These are phyloP conservation scores for Hypoxylon sp. DNA, from an alignment of 2,329 filamentous ascomycete species.

Conservation along the genomic window DNA sequence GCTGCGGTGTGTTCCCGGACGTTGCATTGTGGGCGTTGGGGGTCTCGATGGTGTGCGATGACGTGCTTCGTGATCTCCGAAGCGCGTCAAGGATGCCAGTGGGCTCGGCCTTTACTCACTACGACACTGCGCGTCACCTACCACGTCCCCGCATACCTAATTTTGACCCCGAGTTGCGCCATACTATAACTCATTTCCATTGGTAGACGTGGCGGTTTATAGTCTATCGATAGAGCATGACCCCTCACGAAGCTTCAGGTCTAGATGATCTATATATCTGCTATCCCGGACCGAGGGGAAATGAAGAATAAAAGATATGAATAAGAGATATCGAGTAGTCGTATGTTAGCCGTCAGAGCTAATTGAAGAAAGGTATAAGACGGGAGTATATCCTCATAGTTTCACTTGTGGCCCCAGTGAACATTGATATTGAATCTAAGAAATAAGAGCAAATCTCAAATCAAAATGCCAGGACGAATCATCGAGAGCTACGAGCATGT, in stretches of 20 bases:
- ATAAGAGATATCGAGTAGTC: constrained; percentile 17
- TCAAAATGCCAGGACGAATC: constrained; percentile 41
- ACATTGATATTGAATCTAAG: constrained; percentile 14
- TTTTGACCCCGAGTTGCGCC: constrained; percentile 31
- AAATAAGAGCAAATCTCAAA: not conserved
- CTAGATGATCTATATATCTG: no score
- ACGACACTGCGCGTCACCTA: constrained; percentile 6
- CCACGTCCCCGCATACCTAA: constrained; percentile 27
- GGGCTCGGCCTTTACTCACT: not conserved
- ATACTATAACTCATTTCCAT: constrained; percentile 22
- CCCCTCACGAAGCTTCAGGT: constrained; percentile 33
- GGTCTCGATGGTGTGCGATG: constrained; percentile 36
- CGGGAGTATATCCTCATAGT: not conserved
- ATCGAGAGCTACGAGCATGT: constrained; percentile 44
- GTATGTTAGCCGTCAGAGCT: not conserved
- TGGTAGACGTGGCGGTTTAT: constrained; percentile 26
- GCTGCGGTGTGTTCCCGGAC: constrained; percentile 3
- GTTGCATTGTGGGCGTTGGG: constrained; percentile 24
- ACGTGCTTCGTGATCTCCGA: constrained; percentile 28
- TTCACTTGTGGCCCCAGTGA: not conserved
- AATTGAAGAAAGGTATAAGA: constrained; percentile 18
- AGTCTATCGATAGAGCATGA: constrained; percentile 24
- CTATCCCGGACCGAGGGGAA: not conserved
- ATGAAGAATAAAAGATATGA: constrained; percentile 16
- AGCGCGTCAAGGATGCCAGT: constrained; percentile 9